Conservation (phyloP, 2,329 filamentous ascomycete species). For the Aspergillus sp. region DNA sequence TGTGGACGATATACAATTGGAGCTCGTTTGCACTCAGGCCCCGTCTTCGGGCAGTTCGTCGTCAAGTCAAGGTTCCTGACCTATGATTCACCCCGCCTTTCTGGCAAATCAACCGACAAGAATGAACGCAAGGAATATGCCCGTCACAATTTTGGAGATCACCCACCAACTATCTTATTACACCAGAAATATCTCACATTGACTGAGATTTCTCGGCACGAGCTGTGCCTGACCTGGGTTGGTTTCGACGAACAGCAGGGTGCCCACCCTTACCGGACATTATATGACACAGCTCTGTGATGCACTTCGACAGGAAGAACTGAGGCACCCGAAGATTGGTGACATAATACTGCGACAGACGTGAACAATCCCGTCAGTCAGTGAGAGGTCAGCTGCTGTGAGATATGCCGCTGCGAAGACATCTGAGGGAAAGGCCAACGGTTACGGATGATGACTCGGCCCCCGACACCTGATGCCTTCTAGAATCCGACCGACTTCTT, state of each 20-base stretch:
- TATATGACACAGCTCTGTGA: too few relatives aligned
- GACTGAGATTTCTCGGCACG: too few relatives aligned
- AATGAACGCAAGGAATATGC: background rate
- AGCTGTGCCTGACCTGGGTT: too few relatives aligned
- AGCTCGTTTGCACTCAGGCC: constrained; percentile 40
- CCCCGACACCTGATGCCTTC: background rate
- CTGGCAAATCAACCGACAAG: background rate
- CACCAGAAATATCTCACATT: too few relatives aligned
- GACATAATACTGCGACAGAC: too few relatives aligned
- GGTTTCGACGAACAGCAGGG: too few relatives aligned
- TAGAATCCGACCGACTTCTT: background rate
- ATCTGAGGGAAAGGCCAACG: background rate
- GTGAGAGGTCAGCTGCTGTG: too few relatives aligned
- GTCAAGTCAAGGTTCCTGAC: constrained; percentile 15
- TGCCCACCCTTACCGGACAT: too few relatives aligned
- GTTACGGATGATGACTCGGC: background rate
- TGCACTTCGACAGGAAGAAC: too few relatives aligned
- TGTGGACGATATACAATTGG: constrained; percentile 37
- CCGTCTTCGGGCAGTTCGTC: constrained; percentile 30
- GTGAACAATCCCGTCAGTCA: too few relatives aligned
- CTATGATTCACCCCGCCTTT: background rate
- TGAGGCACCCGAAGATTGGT: too few relatives aligned
- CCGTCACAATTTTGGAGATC: background rate
- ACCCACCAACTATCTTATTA: background rate
- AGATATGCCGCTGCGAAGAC: too few relatives aligned